Base-by-base conservation (phyloP, 225 moss, liverwort and hornwort genomes). In the Straminergon stramineum region DNA sequence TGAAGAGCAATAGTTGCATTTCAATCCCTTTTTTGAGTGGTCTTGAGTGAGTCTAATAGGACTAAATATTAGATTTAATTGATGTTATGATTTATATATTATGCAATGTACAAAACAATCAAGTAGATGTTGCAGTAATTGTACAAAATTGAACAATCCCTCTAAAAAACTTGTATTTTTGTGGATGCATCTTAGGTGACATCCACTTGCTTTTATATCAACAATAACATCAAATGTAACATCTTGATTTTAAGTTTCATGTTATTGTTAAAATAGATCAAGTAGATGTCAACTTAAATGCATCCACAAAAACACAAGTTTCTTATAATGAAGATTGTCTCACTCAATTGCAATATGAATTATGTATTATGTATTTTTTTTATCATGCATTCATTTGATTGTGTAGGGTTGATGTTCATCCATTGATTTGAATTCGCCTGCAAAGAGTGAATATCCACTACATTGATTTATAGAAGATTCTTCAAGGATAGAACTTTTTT, bases 261-360 rank as follows among this genome's bases (percentile, higher is more conserved):
- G 4, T 17, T 75, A 48, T 48, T 75, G 18, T 10, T 48, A 16
- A 48, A 0, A 18, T 18, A 48, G 17, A 75, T 7, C 5, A 10
- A 2, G 48, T 30, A 17, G 6, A 18, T 48, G 48, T 31, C 19
- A 75, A 18, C 0, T 11, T 6, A 48, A 28, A 18, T 48, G 1
- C 6, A 5, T 48, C 31, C 0, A 28, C 4, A 48, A 48, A 73
- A 48, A 16, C 2, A 2, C 0, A 0, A 0, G 7, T 0, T 17
- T 48, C 10, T 75, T 75, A 4, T 48, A 45, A 6, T 28, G 28
- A 74, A 9, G 43, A 22, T 1, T 0, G 18, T 0, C 4, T 9
- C 17, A 45, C 1, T 74, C 30, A 45, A 74, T 74, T 74, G 10
- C 10, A 74, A 74, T 0, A 28, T 43, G 45, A 74, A 74, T 45